Percentiles rank a stretch among this genome's conserved stretches.
Evolutionary conservation across 169 alveolate genomes (phyloP).

Genomic region (Plasmodium inui): DNA sequence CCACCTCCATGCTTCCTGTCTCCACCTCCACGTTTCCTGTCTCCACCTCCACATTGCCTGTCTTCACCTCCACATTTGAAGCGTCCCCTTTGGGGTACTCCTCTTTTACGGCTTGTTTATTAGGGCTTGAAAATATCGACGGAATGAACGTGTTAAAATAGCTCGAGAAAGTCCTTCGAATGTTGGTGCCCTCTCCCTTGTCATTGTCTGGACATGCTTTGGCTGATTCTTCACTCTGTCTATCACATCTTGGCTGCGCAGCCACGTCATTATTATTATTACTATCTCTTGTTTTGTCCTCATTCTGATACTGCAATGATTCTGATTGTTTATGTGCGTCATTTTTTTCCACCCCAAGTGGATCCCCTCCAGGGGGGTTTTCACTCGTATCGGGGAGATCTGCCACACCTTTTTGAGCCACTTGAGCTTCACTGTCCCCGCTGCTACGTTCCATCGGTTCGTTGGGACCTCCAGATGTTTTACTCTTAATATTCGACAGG

Average conservation of each 20-base stretch:
- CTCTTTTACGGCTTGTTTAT: background rate
- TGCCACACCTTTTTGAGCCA: background rate
- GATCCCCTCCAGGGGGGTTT: background rate
- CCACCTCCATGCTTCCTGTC: background rate
- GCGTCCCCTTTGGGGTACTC: background rate
- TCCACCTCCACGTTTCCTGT: background rate
- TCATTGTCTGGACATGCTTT: background rate
- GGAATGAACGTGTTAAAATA: slow-evolving; percentile 23
- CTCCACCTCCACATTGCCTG: background rate
- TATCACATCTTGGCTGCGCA: background rate
- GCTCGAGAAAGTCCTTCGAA: slow-evolving; percentile 6
- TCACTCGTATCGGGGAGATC: background rate
- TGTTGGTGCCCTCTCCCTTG: background rate
- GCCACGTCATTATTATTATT: background rate
- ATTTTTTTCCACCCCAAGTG: background rate
- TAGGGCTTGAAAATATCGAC: slow-evolving; percentile 35
- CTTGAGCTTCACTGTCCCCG: background rate
- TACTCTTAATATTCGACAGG: background rate
- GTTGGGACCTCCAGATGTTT: background rate
- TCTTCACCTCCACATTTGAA: background rate
- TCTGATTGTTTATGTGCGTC: background rate
- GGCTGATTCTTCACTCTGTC: background rate
- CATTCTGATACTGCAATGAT: background rate
- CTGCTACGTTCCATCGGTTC: background rate
- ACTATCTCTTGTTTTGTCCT: background rate